Evolutionary conservation across 345 rosid genomes (phyloP).

Genomic region (Brassica nigra): DNA sequence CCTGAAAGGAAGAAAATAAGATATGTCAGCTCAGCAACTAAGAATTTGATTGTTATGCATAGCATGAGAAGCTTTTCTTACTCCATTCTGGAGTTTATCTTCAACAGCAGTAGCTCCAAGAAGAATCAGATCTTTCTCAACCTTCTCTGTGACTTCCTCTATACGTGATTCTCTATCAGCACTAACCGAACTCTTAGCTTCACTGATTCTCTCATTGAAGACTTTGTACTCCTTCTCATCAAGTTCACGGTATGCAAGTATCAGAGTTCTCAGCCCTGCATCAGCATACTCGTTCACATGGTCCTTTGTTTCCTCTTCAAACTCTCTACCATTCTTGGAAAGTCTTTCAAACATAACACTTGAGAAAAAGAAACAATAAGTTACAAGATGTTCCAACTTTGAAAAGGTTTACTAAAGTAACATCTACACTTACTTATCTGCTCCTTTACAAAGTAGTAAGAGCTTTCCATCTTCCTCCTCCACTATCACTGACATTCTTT

Average conservation of each 20-base stretch:
- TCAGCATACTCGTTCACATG: conserved; percentile 92
- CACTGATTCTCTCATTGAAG: conserved; percentile 55
- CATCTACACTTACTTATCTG: conserved; percentile 68
- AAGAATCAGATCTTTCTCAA: conserved; percentile 79
- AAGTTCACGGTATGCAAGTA: conserved; percentile 84
- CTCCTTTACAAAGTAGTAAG: conserved; percentile 79
- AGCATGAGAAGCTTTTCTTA: conserved; percentile 37
- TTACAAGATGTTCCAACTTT: background rate
- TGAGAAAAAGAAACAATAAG: conserved; percentile 5
- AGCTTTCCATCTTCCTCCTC: conserved; percentile 70
- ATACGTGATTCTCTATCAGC: conserved; percentile 66
- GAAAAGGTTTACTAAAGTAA: background rate
- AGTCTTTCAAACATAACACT: conserved; percentile 94
- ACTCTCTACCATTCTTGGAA: conserved; percentile 58
- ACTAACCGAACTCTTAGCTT: conserved; percentile 78
- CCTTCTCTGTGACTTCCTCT: conserved; percentile 60
- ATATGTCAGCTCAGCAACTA: background rate
- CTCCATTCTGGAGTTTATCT: conserved; percentile 97
- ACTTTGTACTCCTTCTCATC: conserved; percentile 60
- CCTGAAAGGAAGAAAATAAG: conserved; percentile 45
- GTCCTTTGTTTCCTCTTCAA: conserved; percentile 67
- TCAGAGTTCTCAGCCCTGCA: conserved; percentile 85
- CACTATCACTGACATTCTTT: conserved; percentile 92
- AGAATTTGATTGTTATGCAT: background rate
- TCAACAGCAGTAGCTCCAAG: conserved; percentile 97